Evolutionary conservation across 179 eudicot species (phyloP).

Genomic region (Patellifolia procumbens): DNA sequence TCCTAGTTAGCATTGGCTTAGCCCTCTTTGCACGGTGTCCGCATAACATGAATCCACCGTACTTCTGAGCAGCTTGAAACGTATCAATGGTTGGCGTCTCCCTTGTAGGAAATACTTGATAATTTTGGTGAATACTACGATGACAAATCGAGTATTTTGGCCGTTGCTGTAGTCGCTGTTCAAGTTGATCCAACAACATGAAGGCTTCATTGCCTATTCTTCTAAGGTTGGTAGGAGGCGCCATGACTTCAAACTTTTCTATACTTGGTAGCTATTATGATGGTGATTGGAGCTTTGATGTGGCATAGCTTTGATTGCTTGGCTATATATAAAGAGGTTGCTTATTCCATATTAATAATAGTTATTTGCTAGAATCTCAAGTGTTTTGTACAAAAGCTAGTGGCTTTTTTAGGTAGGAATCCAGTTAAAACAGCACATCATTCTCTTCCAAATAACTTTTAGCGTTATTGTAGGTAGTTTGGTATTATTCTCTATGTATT

Average conservation of each 20-base stretch:
- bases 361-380: too few species aligned
- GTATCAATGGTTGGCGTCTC: neutral
- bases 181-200: slow-evolving; percentile 11
- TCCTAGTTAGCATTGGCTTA: neutral
- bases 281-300: too few species aligned
- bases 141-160: neutral
- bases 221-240: slow-evolving; percentile 10
- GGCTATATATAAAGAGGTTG: neutral
- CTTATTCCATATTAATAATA: too few species aligned
- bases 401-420: too few species aligned
- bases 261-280: neutral
- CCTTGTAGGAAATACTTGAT: neutral
- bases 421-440: too few species aligned
- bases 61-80: slow-evolving; percentile 17
- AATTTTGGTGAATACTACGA: neutral
- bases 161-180: neutral
- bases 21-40: slow-evolving; percentile 22
- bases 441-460: too few species aligned
- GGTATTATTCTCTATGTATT: too few species aligned
- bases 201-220: slow-evolving; percentile 17
- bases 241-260: neutral
- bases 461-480: too few species aligned
- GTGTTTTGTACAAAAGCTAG: too few species aligned
- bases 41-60: slow-evolving; percentile 15
- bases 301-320: neutral